A percentile compares a stretch with the other conserved stretches of the same genome.
Evolutionary conservation across 2,329 filamentous ascomycete genomes (phyloP).

Genomic region (Hymenoscyphus linearis): DNA sequence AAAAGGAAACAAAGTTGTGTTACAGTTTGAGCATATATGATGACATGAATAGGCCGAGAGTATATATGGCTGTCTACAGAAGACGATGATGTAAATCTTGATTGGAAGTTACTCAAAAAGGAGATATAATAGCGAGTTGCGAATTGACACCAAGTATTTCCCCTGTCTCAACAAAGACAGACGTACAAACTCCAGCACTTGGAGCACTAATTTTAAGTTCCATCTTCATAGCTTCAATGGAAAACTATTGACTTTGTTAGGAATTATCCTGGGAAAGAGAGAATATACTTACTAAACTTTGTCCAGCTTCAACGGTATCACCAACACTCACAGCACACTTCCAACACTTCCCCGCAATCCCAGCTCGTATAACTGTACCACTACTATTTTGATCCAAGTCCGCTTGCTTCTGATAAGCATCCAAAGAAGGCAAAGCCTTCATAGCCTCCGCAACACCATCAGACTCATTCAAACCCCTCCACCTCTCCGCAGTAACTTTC

Average conservation of each 20-base stretch:
- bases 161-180: background rate
- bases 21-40: background rate
- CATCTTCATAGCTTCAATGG: constrained; percentile 62
- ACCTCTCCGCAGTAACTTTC: background rate
- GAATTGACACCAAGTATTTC: background rate
- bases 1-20: background rate
- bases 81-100: too few relatives aligned
- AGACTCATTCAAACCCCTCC: constrained; percentile 15
- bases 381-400: background rate
- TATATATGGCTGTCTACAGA: too few relatives aligned
- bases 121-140: background rate
- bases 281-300: constrained; percentile 27
- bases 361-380: background rate
- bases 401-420: background rate
- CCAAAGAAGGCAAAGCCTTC: constrained; percentile 40
- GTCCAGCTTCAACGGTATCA: constrained; percentile 42
- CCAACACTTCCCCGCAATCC: constrained; percentile 3
- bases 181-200: background rate
- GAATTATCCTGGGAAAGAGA: too few relatives aligned
- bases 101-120: too few relatives aligned
- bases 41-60: background rate
- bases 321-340: constrained; percentile 42
- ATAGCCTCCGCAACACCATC: constrained; percentile 38
- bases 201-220: constrained; percentile 51
- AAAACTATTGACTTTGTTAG: background rate